phyloP scores from a whole-genome alignment of 108 stramenopile genomes.

The Discostella pseudostelligera region DNA sequence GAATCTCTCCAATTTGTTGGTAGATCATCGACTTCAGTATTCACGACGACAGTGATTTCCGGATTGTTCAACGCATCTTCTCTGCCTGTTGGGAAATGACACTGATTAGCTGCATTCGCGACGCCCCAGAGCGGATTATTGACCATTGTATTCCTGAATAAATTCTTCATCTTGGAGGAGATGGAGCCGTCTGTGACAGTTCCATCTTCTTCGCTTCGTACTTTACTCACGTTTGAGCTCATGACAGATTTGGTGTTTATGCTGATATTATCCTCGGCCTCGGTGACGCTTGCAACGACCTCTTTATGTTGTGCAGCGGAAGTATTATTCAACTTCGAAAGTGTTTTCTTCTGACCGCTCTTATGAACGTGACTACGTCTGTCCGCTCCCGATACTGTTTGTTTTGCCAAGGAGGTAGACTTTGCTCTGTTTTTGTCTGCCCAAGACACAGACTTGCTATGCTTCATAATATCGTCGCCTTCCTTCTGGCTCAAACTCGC shows the following conservation, averaged over 20 bases:
- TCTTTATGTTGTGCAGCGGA: neutral
- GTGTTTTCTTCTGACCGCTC: neutral
- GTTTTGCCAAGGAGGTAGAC: neutral
- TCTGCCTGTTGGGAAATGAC: conserved; percentile 4
- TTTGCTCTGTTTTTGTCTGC: neutral
- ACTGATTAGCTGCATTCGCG: neutral
- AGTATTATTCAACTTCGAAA: neutral
- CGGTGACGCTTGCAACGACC: neutral
- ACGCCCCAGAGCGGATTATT: neutral
- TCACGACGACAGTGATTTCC: too few species aligned
- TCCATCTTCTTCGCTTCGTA: neutral
- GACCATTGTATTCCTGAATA: neutral
- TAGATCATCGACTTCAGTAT: neutral
- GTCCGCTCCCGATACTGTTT: too few species aligned
- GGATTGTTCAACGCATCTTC: too few species aligned
- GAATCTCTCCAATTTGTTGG: neutral
- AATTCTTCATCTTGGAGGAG: neutral
- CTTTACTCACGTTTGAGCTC: neutral
- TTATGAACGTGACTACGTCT: neutral
- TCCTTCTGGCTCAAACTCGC: neutral
- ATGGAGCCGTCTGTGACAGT: neutral
- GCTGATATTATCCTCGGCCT: neutral
- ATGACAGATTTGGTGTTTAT: neutral
- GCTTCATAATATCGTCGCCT: neutral
- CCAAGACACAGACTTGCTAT: neutral